Base-by-base conservation (phyloP, 805 yeast species). In the Citeromyces matritensis region DNA sequence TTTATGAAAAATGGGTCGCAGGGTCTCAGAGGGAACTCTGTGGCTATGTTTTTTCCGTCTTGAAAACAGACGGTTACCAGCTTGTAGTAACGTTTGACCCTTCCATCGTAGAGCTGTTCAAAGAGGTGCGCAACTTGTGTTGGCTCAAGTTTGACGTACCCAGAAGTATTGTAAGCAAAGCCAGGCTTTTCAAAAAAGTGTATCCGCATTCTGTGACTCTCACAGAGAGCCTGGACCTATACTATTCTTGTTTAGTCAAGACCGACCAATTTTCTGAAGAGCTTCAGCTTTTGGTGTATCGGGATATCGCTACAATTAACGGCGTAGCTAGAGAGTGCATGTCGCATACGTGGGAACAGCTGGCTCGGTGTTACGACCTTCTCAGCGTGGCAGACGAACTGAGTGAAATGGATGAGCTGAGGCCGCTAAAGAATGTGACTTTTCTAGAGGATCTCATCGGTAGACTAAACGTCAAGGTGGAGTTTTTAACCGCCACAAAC, bases 71-170 rank as follows among this genome's bases (percentile, higher is more conserved):
- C 7, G 11, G 19, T 3, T 21, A 26, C 10, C 56, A 53, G 4
- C 27, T 76, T 2, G 27, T 42, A 0, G 63, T 77, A 5, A 73
- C 75, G 37, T 71, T 76, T 44, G 71, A 75, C 39, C 50, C 50
- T 3, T 43, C 60, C 2, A 37, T 58, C 3, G 43, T 64, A 24
- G 41, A 53, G 1, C 42, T 70, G 7, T 63, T 65, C 48, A 63
- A 68, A 33, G 83, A 80, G 41, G 66, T 71, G 1, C 49, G 68
- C 26, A 63, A 64, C 30, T 44, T 80, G 21, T 46, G 55, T 5
- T 51, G 60, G 37, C 47, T 73, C 37, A 73, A 69, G 0, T 69
- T 61, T 42, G 66, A 63, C 6, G 50, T 83, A 0, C 88, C 94
- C 0, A 65, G 65, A 15, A 42, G 58, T 4, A 37, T 79, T 3